These are phyloP conservation scores for Anthoceros angustus DNA, from an alignment of 225 moss, liverwort and hornwort species.

Conservation along the genomic window DNA sequence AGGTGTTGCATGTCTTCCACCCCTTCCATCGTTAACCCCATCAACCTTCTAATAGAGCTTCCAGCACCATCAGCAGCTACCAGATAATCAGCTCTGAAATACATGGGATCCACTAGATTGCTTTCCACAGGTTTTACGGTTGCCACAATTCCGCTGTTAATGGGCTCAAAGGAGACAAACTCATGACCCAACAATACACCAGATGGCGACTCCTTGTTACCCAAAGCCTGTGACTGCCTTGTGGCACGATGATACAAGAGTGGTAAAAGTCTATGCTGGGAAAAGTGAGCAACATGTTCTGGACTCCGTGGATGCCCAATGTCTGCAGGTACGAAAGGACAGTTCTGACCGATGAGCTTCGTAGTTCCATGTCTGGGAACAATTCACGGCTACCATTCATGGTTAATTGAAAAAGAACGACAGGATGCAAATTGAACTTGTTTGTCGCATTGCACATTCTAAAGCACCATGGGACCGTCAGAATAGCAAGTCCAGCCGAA, in stretches of 20 bases:
- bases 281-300: conserved; percentile 66
- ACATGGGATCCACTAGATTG: conserved; percentile 10
- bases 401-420: not conserved
- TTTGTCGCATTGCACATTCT: no score
- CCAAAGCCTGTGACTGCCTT: conserved; percentile 27
- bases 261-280: conserved; percentile 72
- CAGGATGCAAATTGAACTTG: not conserved
- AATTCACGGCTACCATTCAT: not conserved
- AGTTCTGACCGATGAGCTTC: not conserved
- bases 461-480: no score
- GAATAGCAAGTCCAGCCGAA: no score
- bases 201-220: conserved; percentile 9
- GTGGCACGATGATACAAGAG: conserved; percentile 57
- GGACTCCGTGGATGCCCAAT: conserved; percentile 46
- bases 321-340: conserved; percentile 22
- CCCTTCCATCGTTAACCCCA: conserved; percentile 64
- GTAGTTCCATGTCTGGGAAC: not conserved
- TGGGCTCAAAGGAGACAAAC: conserved; percentile 39
- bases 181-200: conserved; percentile 59
- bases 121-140: conserved; percentile 29
- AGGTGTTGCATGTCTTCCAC: conserved; percentile 56
- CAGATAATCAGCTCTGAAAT: conserved; percentile 52
- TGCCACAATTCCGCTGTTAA: conserved; percentile 26
- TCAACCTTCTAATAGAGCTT: conserved; percentile 48
- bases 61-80: conserved; percentile 95